Percentiles rank a stretch among this genome's conserved stretches.
These are phyloP conservation scores for Tuber borchii DNA, from an alignment of 495 filamentous ascomycete genomes.

Conservation along the genomic window DNA sequence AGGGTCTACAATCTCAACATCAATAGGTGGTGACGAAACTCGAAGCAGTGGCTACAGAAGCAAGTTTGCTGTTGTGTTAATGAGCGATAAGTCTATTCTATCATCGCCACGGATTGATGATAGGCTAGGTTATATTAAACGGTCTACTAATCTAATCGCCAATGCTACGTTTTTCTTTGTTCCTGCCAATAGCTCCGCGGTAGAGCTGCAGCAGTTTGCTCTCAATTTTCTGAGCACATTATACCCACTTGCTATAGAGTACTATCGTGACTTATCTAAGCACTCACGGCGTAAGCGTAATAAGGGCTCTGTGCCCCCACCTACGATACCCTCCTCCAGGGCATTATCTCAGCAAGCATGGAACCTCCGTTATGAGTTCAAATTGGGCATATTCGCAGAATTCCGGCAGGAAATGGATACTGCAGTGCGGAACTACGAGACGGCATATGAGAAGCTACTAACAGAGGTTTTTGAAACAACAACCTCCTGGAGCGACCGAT, in stretches of 20 bases:
- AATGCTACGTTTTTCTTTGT: slow-evolving; percentile 72
- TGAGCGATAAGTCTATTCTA: slow-evolving; percentile 60
- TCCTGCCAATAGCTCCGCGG: slow-evolving; percentile 56
- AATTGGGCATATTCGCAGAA: slow-evolving; percentile 80
- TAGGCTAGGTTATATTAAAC: slow-evolving; percentile 65
- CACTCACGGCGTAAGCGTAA: slow-evolving; percentile 78
- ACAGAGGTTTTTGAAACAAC: slow-evolving; percentile 79
- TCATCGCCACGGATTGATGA: slow-evolving; percentile 63
- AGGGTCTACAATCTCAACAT: slow-evolving; percentile 5
- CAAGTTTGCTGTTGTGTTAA: slow-evolving; percentile 62
- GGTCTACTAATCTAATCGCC: slow-evolving; percentile 68
- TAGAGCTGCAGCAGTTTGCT: slow-evolving; percentile 59
- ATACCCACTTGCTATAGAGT: slow-evolving; percentile 62
- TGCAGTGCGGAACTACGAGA: slow-evolving; percentile 72
- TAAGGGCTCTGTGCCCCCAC: slow-evolving; percentile 64
- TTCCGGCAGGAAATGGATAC: slow-evolving; percentile 85
- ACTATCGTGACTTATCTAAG: slow-evolving; percentile 84
- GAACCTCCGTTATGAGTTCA: slow-evolving; percentile 89
- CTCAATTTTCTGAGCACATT: slow-evolving; percentile 55
- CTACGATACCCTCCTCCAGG: slow-evolving; percentile 73
- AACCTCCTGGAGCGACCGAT: slow-evolving; percentile 75
- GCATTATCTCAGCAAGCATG: slow-evolving; percentile 79
- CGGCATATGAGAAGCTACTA: slow-evolving; percentile 74
- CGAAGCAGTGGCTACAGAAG: slow-evolving; percentile 31
- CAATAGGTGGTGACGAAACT: slow-evolving; percentile 27